Percentiles rank a stretch among this genome's conserved stretches.
Conservation (phyloP, 2,329 filamentous ascomycete genomes). For the Endoconidiophora polonica region DNA sequence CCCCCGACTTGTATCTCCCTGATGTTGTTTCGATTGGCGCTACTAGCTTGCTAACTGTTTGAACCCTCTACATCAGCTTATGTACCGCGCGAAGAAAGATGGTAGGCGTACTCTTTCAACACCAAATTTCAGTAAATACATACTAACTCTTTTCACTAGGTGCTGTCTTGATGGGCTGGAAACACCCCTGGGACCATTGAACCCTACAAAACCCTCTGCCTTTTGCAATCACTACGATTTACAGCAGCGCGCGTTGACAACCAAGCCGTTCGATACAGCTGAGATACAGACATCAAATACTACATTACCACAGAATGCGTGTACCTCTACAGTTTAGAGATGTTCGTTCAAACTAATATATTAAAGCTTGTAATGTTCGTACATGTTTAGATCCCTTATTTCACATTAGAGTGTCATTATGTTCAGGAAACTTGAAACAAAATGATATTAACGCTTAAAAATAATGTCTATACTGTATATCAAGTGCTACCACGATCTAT, state of each 20-base stretch:
- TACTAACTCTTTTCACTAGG: slow-evolving; percentile 24
- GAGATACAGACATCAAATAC: background rate
- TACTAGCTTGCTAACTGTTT: background rate
- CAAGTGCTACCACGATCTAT: too few species aligned
- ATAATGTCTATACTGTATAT: too few species aligned
- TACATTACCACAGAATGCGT: background rate
- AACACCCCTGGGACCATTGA: slow-evolving; percentile 93
- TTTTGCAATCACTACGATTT: background rate
- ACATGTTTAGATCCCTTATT: too few species aligned
- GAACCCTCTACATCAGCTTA: slow-evolving; percentile 40
- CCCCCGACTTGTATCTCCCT: too few species aligned
- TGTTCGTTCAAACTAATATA: background rate
- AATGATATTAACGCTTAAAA: too few species aligned
- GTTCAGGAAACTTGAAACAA: too few species aligned
- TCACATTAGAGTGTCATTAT: too few species aligned
- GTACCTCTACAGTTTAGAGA: slow-evolving; percentile 1
- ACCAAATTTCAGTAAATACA: too few species aligned
- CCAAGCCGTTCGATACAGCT: background rate
- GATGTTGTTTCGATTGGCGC: too few species aligned
- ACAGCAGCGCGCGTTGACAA: background rate
- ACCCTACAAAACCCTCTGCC: slow-evolving; percentile 13
- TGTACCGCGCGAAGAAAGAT: slow-evolving; percentile 95
- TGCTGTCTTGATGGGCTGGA: slow-evolving; percentile 74
- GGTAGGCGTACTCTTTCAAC: slow-evolving; percentile 31
- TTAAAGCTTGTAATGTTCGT: background rate